phyloP scores from a whole-genome alignment of 805 yeast species.

The Vanderwaltozyma polyspora region DNA sequence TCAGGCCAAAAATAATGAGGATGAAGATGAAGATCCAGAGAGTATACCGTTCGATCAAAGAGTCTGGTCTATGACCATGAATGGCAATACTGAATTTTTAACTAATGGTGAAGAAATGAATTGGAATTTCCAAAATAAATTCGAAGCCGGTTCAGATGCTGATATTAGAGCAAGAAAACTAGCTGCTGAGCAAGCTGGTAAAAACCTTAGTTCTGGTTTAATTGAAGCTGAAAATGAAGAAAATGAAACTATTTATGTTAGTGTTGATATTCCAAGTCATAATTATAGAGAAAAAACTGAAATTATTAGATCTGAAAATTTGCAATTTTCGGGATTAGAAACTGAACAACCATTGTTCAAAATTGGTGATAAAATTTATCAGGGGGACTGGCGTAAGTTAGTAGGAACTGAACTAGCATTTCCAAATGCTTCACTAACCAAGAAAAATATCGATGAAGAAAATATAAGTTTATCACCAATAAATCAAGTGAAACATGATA shows the following conservation, averaged over 20 bases:
- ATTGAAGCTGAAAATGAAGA: slow-evolving; percentile 25
- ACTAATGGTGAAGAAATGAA: slow-evolving; percentile 82
- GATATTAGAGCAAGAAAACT: slow-evolving; percentile 51
- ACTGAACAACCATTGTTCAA: slow-evolving; percentile 44
- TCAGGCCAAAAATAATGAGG: slow-evolving; percentile 8
- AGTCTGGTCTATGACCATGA: slow-evolving; percentile 52
- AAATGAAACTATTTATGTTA: slow-evolving; percentile 38
- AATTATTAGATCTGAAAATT: slow-evolving; percentile 30
- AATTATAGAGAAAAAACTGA: slow-evolving; percentile 22
- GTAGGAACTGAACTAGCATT: slow-evolving; percentile 63
- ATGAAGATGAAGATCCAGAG: background rate
- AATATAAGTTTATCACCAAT: background rate
- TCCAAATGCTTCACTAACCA: slow-evolving; percentile 18
- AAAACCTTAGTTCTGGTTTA: background rate
- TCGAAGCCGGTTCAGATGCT: slow-evolving; percentile 85
- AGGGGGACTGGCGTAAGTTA: slow-evolving; percentile 65
- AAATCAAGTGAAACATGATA: background rate
- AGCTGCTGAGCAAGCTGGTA: slow-evolving; percentile 10
- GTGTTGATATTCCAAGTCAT: slow-evolving; percentile 39
- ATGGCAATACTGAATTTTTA: slow-evolving; percentile 66
- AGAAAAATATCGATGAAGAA: background rate
- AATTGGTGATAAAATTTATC: slow-evolving; percentile 48
- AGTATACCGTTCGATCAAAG: slow-evolving; percentile 16
- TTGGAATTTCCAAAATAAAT: slow-evolving; percentile 70
- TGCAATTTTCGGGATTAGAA: slow-evolving; percentile 48